Conservation (phyloP, 345 rosid species). For the Salix purpurea region DNA sequence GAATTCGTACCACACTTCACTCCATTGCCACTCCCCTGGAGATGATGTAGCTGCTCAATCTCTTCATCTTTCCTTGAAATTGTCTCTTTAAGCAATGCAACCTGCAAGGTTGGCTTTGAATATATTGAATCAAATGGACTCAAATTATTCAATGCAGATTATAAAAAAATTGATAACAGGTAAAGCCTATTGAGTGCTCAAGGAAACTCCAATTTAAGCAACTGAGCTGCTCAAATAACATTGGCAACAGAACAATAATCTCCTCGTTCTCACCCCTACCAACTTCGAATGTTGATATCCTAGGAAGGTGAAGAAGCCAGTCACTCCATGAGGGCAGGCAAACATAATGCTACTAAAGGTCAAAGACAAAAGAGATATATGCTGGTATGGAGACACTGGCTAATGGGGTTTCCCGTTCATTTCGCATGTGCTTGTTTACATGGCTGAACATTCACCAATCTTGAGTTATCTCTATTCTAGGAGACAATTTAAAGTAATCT, state of each 20-base stretch:
- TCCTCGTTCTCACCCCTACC: neutral
- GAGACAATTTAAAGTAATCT: neutral
- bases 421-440: neutral
- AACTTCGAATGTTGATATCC: neutral
- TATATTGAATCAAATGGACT: neutral
- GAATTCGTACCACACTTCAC: slow-evolving; percentile 43
- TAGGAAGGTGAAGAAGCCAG: neutral
- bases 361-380: neutral
- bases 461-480: neutral
- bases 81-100: slow-evolving; percentile 64
- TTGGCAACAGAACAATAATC: neutral
- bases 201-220: neutral
- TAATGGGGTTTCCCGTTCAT: neutral
- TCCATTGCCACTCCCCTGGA: slow-evolving; percentile 40
- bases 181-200: neutral
- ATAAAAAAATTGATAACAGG: neutral
- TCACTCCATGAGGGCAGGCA: neutral
- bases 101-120: slow-evolving; percentile 38
- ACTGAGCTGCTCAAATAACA: neutral
- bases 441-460: neutral
- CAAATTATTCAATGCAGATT: neutral
- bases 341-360: neutral
- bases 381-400: neutral
- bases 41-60: slow-evolving; percentile 57
- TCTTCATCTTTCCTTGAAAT: slow-evolving; percentile 75